A percentile compares a stretch with the other conserved stretches of the same genome.
Conservation (phyloP, 2,329 filamentous ascomycete species). For the Hawksworthiomyces lignivorus region DNA sequence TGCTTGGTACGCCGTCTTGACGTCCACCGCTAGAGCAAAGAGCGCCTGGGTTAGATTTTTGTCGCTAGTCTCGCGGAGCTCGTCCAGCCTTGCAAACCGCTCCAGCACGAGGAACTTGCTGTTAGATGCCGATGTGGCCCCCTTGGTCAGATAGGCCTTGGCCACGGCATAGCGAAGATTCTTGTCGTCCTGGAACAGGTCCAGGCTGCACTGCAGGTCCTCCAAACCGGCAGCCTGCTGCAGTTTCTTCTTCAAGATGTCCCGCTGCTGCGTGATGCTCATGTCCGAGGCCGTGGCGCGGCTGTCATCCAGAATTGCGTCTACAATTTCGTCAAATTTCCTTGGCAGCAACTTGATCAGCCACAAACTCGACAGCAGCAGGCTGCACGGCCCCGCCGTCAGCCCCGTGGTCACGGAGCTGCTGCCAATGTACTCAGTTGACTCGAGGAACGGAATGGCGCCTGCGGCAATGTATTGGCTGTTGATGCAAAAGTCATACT, state of each 20-base stretch:
- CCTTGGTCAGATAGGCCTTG: background rate
- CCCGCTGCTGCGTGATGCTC: too few species aligned
- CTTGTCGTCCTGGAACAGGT: too few species aligned
- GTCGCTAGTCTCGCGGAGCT: slow-evolving; percentile 1
- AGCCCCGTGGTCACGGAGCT: slow-evolving; percentile 11
- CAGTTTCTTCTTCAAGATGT: too few species aligned
- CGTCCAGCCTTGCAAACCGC: slow-evolving; percentile 1
- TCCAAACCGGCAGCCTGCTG: too few species aligned
- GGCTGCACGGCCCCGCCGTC: slow-evolving; percentile 17
- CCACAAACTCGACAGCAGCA: slow-evolving; percentile 17
- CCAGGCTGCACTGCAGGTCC: too few species aligned
- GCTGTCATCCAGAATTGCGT: background rate
- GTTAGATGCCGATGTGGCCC: background rate
- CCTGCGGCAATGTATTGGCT: slow-evolving; percentile 7
- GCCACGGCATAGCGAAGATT: background rate
- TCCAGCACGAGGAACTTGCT: background rate
- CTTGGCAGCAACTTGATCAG: background rate
- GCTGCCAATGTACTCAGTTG: slow-evolving; percentile 7
- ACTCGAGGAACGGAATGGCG: slow-evolving; percentile 9
- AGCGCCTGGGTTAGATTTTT: too few species aligned
- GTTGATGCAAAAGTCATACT: slow-evolving; percentile 10
- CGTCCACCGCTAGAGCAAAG: too few species aligned
- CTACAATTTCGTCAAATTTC: background rate
- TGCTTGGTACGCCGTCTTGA: too few species aligned
- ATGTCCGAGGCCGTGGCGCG: background rate